phyloP scores from a whole-genome alignment of 805 yeast species.

The Candida mattraensis region DNA sequence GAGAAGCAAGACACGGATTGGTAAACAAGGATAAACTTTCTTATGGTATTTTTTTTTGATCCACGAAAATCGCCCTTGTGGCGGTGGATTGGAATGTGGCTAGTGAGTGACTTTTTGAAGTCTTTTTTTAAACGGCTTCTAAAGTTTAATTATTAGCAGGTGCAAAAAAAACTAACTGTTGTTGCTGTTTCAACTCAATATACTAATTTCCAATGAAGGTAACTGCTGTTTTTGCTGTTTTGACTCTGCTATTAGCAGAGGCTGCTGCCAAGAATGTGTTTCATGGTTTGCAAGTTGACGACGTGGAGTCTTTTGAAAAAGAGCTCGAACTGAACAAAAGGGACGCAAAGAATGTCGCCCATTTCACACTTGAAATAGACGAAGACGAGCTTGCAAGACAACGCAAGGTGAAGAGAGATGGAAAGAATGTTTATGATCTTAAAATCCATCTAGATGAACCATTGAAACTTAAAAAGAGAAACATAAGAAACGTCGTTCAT shows the following conservation, averaged over 20 bases:
- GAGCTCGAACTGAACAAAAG: conserved; percentile 18
- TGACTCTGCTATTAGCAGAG: conserved; percentile 5
- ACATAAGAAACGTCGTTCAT: conserved; percentile 16
- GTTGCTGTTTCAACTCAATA: no score
- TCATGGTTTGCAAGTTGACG: conserved; percentile 11
- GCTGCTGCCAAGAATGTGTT: conserved; percentile 20
- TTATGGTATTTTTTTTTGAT: no score
- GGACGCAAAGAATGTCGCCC: conserved; percentile 22
- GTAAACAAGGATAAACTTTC: not conserved
- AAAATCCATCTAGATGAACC: conserved; percentile 8
- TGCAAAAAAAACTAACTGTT: not conserved
- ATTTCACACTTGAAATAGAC: conserved; percentile 17
- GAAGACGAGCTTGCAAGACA: conserved; percentile 13
- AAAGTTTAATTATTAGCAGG: not conserved
- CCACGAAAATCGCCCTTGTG: no score
- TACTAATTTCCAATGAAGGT: no score
- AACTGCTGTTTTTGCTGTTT: no score
- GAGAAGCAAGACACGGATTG: not conserved
- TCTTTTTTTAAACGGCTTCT: no score
- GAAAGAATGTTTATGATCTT: conserved; percentile 10
- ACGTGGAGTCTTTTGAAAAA: conserved; percentile 10
- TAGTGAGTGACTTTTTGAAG: no score
- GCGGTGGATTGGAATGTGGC: no score
- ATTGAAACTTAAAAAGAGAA: conserved; percentile 2
- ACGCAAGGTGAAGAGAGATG: conserved; percentile 15